Evolutionary conservation across 2,329 filamentous ascomycete species (phyloP).

Genomic region (Canariomyces notabilis): DNA sequence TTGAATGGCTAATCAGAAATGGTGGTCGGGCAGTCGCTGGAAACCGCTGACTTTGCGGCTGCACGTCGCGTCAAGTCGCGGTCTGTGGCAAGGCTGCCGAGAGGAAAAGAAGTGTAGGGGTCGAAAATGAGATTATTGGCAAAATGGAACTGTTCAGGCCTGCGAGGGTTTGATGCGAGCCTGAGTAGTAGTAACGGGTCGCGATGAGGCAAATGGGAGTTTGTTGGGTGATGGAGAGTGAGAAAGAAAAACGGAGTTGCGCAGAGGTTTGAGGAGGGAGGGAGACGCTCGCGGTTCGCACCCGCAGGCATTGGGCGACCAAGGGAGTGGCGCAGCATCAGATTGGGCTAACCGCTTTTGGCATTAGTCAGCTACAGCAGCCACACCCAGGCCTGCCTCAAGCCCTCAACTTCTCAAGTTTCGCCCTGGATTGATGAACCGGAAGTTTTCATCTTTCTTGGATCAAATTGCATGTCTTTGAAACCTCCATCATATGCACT

Average conservation of each 20-base stretch:
- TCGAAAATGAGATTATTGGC: background rate
- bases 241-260: slow-evolving; percentile 11
- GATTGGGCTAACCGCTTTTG: slow-evolving; percentile 3
- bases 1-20: slow-evolving; percentile 12
- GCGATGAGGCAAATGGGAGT: slow-evolving; percentile 14
- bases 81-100: slow-evolving; percentile 5
- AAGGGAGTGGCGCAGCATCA: background rate
- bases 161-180: slow-evolving; percentile 33
- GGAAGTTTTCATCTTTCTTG: too few relatives aligned
- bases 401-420: too few relatives aligned
- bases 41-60: slow-evolving; percentile 1
- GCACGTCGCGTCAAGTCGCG: slow-evolving; percentile 20
- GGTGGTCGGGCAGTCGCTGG: slow-evolving; percentile 5
- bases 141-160: slow-evolving; percentile 19
- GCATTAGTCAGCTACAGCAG: slow-evolving; percentile 10
- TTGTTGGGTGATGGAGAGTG: slow-evolving; percentile 12
- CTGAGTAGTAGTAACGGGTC: slow-evolving; percentile 20
- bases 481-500: background rate
- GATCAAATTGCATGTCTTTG: background rate
- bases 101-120: background rate
- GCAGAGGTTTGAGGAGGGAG: slow-evolving; percentile 18
- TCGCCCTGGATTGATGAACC: too few relatives aligned
- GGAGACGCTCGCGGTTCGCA: background rate
- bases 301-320: slow-evolving; percentile 19
- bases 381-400: slow-evolving; percentile 1